A percentile compares a stretch with the other conserved stretches of the same genome.
phyloP scores from a whole-genome alignment of 805 yeast species.

The Candida chilensis region DNA sequence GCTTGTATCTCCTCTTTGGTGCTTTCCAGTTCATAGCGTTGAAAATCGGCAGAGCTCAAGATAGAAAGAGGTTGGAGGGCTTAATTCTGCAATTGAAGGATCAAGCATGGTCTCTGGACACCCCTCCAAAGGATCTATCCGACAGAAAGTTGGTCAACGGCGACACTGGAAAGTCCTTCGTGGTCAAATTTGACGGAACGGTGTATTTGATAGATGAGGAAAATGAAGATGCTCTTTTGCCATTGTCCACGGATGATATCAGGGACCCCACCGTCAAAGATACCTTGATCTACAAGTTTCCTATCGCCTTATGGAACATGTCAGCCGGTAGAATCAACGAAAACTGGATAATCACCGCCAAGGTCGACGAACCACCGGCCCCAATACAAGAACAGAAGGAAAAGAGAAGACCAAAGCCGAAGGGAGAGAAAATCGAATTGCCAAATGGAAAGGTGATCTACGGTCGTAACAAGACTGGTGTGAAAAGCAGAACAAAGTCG shows the following conservation, averaged over 20 bases:
- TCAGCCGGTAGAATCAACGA: constrained; percentile 25
- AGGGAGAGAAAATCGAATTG: constrained; percentile 36
- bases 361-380: constrained; percentile 1
- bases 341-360: neutral
- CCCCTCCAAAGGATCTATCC: constrained; percentile 41
- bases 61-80: constrained; percentile 43
- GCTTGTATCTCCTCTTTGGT: constrained; percentile 43
- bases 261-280: constrained; percentile 40
- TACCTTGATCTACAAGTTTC: constrained; percentile 30
- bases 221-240: constrained; percentile 23
- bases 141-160: constrained; percentile 32
- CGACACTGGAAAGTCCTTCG: constrained; percentile 38
- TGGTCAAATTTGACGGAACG: constrained; percentile 47
- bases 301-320: constrained; percentile 33
- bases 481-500: neutral
- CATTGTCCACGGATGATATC: constrained; percentile 38
- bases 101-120: constrained; percentile 47
- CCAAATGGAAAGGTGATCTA: constrained; percentile 56
- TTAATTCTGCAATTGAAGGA: constrained; percentile 42
- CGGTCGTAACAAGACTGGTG: constrained; percentile 10
- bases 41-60: constrained; percentile 44
- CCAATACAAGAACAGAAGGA: constrained; percentile 9
- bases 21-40: constrained; percentile 50
- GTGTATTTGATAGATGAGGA: constrained; percentile 44
- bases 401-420: constrained; percentile 19